Evolutionary conservation across 768 basidiomycete species (phyloP).

Genomic region (Lanmaoa rubissima): DNA sequence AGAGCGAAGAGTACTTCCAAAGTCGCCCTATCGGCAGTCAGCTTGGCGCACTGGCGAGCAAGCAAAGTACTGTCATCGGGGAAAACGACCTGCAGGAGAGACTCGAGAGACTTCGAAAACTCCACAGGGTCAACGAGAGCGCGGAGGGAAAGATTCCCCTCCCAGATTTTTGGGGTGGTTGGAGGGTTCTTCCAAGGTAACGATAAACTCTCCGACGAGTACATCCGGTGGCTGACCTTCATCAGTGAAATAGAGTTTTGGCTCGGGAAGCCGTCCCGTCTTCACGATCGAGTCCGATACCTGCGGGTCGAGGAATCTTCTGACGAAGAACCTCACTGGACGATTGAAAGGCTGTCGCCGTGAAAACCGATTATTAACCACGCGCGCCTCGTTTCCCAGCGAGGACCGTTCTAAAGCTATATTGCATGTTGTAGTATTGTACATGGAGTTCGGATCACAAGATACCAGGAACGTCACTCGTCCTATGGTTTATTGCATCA

Average conservation of each 20-base stretch:
- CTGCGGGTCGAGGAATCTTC: constrained; percentile 48
- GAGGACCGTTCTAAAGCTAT: neutral
- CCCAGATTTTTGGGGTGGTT: constrained; percentile 96
- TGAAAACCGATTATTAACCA: constrained; percentile 30
- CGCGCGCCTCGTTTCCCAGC: neutral
- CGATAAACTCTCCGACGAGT: neutral
- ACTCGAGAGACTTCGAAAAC: constrained; percentile 54
- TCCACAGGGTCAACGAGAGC: constrained; percentile 49
- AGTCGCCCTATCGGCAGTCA: constrained; percentile 80
- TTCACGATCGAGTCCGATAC: constrained; percentile 89
- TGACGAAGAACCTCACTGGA: constrained; percentile 62
- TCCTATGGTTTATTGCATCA: neutral
- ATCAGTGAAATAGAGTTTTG: constrained; percentile 94
- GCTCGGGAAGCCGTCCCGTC: constrained; percentile 91
- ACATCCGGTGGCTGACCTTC: constrained; percentile 5
- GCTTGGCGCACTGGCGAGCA: constrained; percentile 92
- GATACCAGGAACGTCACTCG: constrained; percentile 14
- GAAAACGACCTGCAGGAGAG: constrained; percentile 69
- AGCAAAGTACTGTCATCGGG: constrained; percentile 75
- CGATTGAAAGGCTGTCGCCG: constrained; percentile 76
- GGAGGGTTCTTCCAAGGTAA: constrained; percentile 89
- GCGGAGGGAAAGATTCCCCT: constrained; percentile 55
- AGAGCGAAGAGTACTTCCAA: constrained; percentile 82
- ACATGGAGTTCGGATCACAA: neutral
- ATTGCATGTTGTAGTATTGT: neutral